phyloP scores from a whole-genome alignment of 169 alveolate genomes.

The Cryptosporidium baileyi region DNA sequence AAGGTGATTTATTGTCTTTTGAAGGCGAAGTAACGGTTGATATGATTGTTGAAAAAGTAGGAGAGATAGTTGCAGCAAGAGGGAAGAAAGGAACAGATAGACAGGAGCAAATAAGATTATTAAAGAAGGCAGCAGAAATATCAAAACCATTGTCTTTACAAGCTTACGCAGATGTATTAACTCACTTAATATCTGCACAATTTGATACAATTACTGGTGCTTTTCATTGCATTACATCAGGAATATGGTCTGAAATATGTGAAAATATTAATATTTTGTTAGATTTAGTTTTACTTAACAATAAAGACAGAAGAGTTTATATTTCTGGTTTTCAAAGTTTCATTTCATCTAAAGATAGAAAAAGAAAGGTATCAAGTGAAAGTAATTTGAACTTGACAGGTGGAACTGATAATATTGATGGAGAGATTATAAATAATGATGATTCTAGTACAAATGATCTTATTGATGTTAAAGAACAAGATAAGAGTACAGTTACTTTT shows the following conservation, averaged over 20 bases:
- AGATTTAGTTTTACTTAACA: constrained; percentile 22
- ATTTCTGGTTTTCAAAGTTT: constrained; percentile 77
- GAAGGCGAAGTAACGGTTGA: constrained; percentile 84
- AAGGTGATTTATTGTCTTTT: constrained; percentile 78
- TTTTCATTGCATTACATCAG: constrained; percentile 81
- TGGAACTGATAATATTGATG: background rate
- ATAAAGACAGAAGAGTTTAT: constrained; percentile 71
- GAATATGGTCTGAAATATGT: constrained; percentile 83
- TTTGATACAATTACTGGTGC: constrained; percentile 88
- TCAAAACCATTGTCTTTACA: constrained; percentile 81
- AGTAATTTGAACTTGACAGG: background rate
- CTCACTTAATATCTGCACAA: constrained; percentile 84
- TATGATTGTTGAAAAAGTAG: constrained; percentile 82
- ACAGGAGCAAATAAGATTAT: constrained; percentile 82
- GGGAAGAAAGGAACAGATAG: constrained; percentile 89
- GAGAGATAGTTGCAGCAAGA: constrained; percentile 73
- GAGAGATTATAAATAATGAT: background rate
- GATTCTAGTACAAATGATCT: background rate
- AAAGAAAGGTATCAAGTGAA: constrained; percentile 48
- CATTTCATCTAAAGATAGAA: constrained; percentile 72
- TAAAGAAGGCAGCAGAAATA: constrained; percentile 83
- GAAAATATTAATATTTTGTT: constrained; percentile 75
- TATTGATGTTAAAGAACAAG: constrained; percentile 41
- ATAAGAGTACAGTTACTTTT: constrained; percentile 75
- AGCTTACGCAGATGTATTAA: constrained; percentile 84